Conservation (phyloP, 2,329 filamentous ascomycete species). For the Claviceps lovelessii region DNA sequence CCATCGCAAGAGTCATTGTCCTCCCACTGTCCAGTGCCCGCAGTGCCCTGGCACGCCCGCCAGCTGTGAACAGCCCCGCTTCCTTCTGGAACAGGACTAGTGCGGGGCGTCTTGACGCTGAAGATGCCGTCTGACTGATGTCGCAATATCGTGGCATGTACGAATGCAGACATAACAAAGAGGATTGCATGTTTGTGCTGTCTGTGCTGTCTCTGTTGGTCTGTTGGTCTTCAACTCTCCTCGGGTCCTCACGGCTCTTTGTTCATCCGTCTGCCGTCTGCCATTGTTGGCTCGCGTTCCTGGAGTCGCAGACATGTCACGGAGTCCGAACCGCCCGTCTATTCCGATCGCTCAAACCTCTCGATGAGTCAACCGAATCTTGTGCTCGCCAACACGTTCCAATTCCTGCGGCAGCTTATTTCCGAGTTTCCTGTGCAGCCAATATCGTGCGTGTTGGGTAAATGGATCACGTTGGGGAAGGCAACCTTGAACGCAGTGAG, state of each 20-base stretch:
- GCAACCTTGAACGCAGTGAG: no score
- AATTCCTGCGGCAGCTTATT: no score
- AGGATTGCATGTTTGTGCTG: not conserved
- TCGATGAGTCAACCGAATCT: not conserved
- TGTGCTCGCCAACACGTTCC: no score
- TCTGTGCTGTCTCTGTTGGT: not conserved
- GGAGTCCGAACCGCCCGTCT: not conserved
- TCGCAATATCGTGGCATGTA: not conserved
- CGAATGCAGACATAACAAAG: not conserved
- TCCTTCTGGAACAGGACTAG: slow-evolving; percentile 13
- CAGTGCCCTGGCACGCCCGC: not conserved
- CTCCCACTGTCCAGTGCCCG: no score
- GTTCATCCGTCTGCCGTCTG: not conserved
- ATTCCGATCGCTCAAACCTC: not conserved
- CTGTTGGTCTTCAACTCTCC: not conserved
- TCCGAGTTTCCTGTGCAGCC: no score
- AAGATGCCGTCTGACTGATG: not conserved
- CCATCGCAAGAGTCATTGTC: not conserved
- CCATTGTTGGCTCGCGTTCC: not conserved
- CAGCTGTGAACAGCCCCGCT: slow-evolving; percentile 7
- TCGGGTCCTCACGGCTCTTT: not conserved
- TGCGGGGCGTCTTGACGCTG: slow-evolving; percentile 12
- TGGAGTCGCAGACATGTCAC: not conserved
- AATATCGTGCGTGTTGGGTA: no score
- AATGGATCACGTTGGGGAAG: no score